Evolutionary conservation across 2,329 filamentous ascomycete species (phyloP).

Genomic region (Paraphoma chrysanthemicola): DNA sequence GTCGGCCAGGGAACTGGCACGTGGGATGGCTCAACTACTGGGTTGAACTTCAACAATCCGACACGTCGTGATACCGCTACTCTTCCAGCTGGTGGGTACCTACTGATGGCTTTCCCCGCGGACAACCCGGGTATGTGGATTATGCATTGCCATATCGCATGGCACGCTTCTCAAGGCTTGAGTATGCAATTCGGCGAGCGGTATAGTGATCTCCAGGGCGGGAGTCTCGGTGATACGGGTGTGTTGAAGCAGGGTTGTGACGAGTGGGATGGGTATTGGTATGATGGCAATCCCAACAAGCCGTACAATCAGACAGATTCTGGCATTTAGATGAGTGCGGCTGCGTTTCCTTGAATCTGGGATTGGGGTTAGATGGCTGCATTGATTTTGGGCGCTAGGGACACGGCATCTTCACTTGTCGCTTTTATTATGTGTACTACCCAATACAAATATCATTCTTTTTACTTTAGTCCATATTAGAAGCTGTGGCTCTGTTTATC

Average conservation of each 20-base stretch:
- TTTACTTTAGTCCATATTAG: too few relatives aligned
- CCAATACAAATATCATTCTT: not conserved
- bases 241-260: slow-evolving; percentile 35
- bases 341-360: not conserved
- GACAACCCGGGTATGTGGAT: slow-evolving; percentile 59
- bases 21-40: slow-evolving; percentile 43
- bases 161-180: slow-evolving; percentile 51
- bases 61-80: slow-evolving; percentile 49
- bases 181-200: slow-evolving; percentile 61
- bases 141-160: slow-evolving; percentile 46
- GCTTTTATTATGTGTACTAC: not conserved
- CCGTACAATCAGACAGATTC: slow-evolving; percentile 45
- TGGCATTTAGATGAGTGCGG: slow-evolving; percentile 24
- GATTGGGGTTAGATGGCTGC: not conserved
- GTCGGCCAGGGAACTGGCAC: slow-evolving; percentile 43
- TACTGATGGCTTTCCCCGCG: slow-evolving; percentile 61
- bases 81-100: slow-evolving; percentile 49
- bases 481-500: too few relatives aligned
- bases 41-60: slow-evolving; percentile 48
- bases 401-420: not conserved
- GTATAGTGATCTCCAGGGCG: slow-evolving; percentile 29
- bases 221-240: slow-evolving; percentile 24
- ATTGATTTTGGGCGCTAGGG: not conserved
- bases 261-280: slow-evolving; percentile 44
- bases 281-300: slow-evolving; percentile 25